phyloP scores from a whole-genome alignment of 1,284 basidiomycete genomes.

The Heimioporus punctisporus region DNA sequence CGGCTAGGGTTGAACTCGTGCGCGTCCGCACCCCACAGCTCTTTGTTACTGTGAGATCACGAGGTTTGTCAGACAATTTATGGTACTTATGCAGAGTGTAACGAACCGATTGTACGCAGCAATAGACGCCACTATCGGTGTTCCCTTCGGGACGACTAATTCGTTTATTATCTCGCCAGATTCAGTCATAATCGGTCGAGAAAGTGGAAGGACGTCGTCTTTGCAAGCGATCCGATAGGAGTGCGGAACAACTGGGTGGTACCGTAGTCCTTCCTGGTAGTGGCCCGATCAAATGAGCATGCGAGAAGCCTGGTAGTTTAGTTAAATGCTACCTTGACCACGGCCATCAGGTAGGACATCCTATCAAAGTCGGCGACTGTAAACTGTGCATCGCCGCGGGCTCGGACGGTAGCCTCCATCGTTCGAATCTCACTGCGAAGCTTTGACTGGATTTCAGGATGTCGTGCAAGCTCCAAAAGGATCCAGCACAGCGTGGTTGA shows the following conservation, averaged over 20 bases:
- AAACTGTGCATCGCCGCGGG: not conserved
- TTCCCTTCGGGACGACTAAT: constrained; percentile 38
- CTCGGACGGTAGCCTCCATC: not conserved
- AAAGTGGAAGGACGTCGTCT: constrained; percentile 48
- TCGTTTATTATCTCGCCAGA: constrained; percentile 38
- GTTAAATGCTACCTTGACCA: not conserved
- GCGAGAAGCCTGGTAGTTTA: too few species aligned
- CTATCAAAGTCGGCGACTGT: not conserved
- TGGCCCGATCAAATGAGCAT: too few species aligned
- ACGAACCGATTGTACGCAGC: constrained; percentile 38
- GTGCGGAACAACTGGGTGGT: constrained; percentile 37
- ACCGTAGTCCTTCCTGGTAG: constrained; percentile 41
- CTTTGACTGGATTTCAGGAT: constrained; percentile 39
- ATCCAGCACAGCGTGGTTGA: constrained; percentile 45
- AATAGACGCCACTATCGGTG: constrained; percentile 35
- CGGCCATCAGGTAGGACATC: not conserved
- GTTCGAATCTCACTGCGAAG: constrained; percentile 22
- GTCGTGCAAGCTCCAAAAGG: constrained; percentile 43
- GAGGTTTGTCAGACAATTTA: not conserved
- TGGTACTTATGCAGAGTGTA: not conserved
- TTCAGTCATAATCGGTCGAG: constrained; percentile 39
- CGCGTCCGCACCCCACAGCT: constrained; percentile 53
- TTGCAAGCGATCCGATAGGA: constrained; percentile 37
- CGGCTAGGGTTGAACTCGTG: constrained; percentile 52
- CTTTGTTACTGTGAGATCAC: constrained; percentile 35